These are phyloP conservation scores for Parmelia sp. DNA, from an alignment of 495 filamentous ascomycete genomes.

Conservation along the genomic window DNA sequence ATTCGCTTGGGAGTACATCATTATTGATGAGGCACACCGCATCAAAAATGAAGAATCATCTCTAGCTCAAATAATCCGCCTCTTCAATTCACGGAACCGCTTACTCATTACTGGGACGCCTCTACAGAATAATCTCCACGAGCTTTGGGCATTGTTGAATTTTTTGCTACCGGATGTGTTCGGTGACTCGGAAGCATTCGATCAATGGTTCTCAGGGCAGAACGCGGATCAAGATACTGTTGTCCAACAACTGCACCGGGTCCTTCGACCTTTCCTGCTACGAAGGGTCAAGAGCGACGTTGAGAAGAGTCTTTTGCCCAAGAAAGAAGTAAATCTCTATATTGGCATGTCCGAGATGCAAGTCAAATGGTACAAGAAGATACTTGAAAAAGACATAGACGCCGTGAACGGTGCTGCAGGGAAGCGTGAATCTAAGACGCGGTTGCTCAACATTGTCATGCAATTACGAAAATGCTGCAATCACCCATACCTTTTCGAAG, in stretches of 20 bases:
- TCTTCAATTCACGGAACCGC: conserved; percentile 94
- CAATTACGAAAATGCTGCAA: conserved; percentile 99
- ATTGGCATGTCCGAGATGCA: conserved; percentile 99
- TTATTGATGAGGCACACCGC: conserved; percentile 97
- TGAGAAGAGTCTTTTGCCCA: conserved; percentile 94
- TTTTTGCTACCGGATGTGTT: conserved; percentile 97
- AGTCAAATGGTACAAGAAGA: conserved; percentile 98
- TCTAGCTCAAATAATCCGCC: conserved; percentile 89
- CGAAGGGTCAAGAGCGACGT: conserved; percentile 98
- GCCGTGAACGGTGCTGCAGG: conserved; percentile 96
- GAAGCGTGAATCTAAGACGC: conserved; percentile 96
- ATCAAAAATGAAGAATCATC: conserved; percentile 99
- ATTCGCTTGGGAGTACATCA: conserved; percentile 99
- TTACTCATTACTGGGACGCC: conserved; percentile 96
- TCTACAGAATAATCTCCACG: conserved; percentile 96
- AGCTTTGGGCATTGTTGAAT: conserved; percentile 98
- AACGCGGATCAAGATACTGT: conserved; percentile 87
- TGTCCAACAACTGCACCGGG: conserved; percentile 93
- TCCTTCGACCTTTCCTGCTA: conserved; percentile 88
- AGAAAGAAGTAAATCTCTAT: conserved; percentile 96
- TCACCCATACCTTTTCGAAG: conserved; percentile 97
- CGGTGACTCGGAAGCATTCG: conserved; percentile 94
- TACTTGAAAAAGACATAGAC: conserved; percentile 98
- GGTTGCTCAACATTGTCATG: conserved; percentile 99
- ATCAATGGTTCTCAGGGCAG: conserved; percentile 93